Conservation (phyloP, 257 asterid genomes). For the Fraxinus excelsior region DNA sequence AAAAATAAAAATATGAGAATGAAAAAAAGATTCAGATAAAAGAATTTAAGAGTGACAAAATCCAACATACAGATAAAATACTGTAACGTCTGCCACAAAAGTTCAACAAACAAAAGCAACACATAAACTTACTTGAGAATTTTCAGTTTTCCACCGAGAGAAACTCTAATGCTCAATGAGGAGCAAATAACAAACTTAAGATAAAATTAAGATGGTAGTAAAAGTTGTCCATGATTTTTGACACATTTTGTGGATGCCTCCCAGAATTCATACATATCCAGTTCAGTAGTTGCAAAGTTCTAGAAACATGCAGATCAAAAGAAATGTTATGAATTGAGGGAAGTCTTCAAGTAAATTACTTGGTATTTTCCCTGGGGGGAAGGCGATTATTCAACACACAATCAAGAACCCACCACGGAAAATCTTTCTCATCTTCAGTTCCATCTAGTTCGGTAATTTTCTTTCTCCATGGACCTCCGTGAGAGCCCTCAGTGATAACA, state of each 20-base stretch:
- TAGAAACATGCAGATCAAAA: constrained; percentile 18
- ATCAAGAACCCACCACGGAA: constrained; percentile 95
- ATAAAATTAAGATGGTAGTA: constrained; percentile 11
- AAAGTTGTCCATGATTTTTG: constrained; percentile 4
- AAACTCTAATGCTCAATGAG: constrained; percentile 10
- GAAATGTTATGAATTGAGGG: constrained; percentile 7
- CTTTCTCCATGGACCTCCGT: constrained; percentile 96
- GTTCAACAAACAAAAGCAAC: no score
- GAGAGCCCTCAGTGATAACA: constrained; percentile 88
- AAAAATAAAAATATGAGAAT: constrained; percentile 6
- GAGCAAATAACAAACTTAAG: not conserved
- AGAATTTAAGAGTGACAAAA: no score
- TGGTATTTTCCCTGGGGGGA: constrained; percentile 94
- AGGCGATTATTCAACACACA: constrained; percentile 93
- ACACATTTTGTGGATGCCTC: constrained; percentile 3
- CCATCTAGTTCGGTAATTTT: constrained; percentile 88
- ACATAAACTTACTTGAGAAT: not conserved
- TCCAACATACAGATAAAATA: no score
- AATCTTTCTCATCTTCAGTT: constrained; percentile 89
- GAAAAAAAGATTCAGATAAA: no score
- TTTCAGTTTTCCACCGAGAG: constrained; percentile 1
- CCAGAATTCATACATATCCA: not conserved
- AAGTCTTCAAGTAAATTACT: constrained; percentile 50
- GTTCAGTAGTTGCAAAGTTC: constrained; percentile 12
- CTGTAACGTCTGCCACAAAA: no score